These are phyloP conservation scores for Nicotiana rustica DNA, from an alignment of 305 asterid species.

Conservation along the genomic window DNA sequence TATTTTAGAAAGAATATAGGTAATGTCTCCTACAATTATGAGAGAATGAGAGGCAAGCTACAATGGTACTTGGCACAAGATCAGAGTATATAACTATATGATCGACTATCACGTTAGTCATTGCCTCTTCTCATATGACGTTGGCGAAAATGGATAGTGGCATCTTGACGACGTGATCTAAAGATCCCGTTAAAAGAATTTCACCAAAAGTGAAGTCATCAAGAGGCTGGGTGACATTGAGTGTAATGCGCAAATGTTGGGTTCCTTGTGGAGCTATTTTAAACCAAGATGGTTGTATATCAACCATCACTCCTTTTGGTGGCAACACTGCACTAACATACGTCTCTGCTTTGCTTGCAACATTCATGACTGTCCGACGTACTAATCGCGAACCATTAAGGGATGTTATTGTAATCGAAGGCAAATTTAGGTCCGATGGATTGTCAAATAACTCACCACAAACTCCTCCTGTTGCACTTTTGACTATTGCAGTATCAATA, in stretches of 20 bases:
- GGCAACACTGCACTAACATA: conserved; percentile 66
- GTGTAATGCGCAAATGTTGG: conserved; percentile 62
- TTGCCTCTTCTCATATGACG: background rate
- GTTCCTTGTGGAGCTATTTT: conserved; percentile 63
- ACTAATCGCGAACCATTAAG: conserved; percentile 65
- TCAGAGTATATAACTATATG: too few relatives aligned
- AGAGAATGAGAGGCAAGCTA: too few relatives aligned
- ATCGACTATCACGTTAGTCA: background rate
- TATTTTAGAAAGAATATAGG: too few relatives aligned
- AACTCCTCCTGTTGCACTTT: conserved; percentile 76
- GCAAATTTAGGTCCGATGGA: conserved; percentile 83
- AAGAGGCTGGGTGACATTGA: conserved; percentile 54
- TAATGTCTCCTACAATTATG: too few relatives aligned
- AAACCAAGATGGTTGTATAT: conserved; percentile 69
- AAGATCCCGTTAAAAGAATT: conserved; percentile 71
- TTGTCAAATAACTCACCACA: conserved; percentile 58
- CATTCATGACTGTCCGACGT: conserved; percentile 63
- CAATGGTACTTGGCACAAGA: too few relatives aligned
- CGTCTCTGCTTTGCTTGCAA: conserved; percentile 67
- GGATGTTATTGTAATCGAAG: conserved; percentile 86
- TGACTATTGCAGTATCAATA: conserved; percentile 58
- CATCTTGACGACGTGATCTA: conserved; percentile 75
- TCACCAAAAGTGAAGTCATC: conserved; percentile 88
- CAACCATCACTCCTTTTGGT: conserved; percentile 68
- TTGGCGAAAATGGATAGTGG: conserved; percentile 69